phyloP scores from a whole-genome alignment of 305 asterid genomes.

The Solanum hybrid region DNA sequence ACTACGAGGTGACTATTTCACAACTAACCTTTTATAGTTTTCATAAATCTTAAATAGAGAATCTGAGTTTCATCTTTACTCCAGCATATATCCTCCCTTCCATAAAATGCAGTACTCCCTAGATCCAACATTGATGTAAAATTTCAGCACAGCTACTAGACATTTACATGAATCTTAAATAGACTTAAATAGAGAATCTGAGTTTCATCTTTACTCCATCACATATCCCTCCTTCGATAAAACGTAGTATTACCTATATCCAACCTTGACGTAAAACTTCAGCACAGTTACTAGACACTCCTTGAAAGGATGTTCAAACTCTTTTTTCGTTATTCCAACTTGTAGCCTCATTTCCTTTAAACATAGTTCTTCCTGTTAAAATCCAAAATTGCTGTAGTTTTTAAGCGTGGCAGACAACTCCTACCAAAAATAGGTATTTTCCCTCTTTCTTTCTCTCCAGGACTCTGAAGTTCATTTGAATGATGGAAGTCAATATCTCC shows the following conservation, averaged over 20 bases:
- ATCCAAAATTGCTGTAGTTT: background rate
- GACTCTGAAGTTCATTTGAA: background rate
- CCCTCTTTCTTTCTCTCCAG: background rate
- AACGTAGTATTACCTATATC: background rate
- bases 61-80: background rate
- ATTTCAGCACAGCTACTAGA: background rate
- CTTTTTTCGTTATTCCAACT: background rate
- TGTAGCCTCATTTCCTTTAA: background rate
- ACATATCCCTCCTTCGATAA: background rate
- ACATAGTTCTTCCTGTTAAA: background rate
- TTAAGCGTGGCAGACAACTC: background rate
- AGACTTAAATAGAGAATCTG: conserved; percentile 1
- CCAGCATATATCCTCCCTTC: background rate
- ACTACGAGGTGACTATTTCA: conserved; percentile 64
- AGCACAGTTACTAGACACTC: background rate
- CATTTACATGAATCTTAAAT: background rate
- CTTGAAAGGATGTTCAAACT: background rate
- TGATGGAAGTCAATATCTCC: background rate
- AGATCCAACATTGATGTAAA: background rate
- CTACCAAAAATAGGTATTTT: background rate
- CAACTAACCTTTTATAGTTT: background rate
- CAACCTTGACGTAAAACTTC: background rate
- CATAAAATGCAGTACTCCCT: background rate
- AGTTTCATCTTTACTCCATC: background rate
- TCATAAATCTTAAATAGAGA: background rate